Evolutionary conservation across 2,329 filamentous ascomycete genomes (phyloP).

Genomic region (Xylaria polymorpha): DNA sequence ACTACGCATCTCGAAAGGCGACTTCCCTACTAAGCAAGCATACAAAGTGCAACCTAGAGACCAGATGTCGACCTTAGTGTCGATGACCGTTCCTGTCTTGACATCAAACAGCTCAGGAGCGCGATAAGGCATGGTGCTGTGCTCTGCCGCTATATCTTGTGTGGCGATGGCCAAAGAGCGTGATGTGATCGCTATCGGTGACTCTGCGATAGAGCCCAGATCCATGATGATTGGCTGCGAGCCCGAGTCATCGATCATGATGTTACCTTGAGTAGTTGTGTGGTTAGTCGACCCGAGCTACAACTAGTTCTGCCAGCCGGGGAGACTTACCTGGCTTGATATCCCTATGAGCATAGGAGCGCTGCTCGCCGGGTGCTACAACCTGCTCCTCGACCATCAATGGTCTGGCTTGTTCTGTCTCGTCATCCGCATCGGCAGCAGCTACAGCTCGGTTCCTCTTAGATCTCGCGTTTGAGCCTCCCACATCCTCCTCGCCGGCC

Average conservation of each 20-base stretch:
- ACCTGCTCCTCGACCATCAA: constrained; percentile 85
- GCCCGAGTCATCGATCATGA: constrained; percentile 97
- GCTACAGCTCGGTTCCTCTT: constrained; percentile 52
- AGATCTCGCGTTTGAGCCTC: constrained; percentile 54
- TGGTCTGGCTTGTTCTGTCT: constrained; percentile 80
- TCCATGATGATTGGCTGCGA: constrained; percentile 95
- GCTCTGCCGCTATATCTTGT: constrained; percentile 94
- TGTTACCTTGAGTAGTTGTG: constrained; percentile 72
- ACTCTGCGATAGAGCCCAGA: constrained; percentile 88
- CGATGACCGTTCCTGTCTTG: constrained; percentile 89
- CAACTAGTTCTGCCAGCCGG: not conserved
- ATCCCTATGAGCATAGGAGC: constrained; percentile 93
- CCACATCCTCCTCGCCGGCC: constrained; percentile 57
- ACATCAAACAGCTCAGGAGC: constrained; percentile 98
- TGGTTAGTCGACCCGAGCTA: constrained; percentile 15
- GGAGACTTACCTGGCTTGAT: constrained; percentile 85
- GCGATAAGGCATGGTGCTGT: constrained; percentile 98
- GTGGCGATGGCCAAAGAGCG: constrained; percentile 90
- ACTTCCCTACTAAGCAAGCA: constrained; percentile 95
- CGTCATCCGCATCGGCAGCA: constrained; percentile 72
- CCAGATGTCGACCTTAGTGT: constrained; percentile 99
- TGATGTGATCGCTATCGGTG: constrained; percentile 88
- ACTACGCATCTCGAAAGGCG: constrained; percentile 92
- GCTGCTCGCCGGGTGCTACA: constrained; percentile 72
- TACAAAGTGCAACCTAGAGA: constrained; percentile 97